Percentiles rank a stretch among this genome's conserved stretches.
Conservation (phyloP, 176 grass and related monocot species). For the Aegilops tauschii region DNA sequence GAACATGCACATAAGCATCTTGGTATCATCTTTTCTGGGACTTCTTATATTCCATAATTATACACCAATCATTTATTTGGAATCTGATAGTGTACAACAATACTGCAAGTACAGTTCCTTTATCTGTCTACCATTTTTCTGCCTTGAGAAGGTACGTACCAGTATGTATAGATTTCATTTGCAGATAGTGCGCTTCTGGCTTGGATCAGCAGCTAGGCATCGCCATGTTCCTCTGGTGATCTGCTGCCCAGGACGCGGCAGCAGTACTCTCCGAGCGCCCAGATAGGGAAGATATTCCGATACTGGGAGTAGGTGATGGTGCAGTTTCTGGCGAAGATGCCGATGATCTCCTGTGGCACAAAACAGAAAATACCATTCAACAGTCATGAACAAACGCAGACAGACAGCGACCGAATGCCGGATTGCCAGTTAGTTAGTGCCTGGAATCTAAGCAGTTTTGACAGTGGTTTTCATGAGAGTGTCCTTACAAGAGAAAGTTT, state of each 20-base stretch:
- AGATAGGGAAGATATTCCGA: conserved; percentile 74
- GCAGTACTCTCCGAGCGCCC: conserved; percentile 71
- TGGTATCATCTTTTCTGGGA: neutral
- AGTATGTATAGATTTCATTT: too few relatives aligned
- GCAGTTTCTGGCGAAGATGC: conserved; percentile 71
- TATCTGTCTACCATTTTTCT: neutral
- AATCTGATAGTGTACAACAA: neutral
- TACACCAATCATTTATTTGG: neutral
- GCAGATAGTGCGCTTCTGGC: too few relatives aligned
- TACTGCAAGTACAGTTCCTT: neutral
- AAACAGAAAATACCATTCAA: neutral
- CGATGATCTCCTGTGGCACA: conserved; percentile 62
- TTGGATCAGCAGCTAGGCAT: neutral
- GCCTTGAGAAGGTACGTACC: neutral
- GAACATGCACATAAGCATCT: neutral
- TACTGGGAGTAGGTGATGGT: conserved; percentile 72
- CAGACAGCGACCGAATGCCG: neutral
- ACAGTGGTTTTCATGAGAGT: neutral
- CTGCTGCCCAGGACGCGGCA: conserved; percentile 23
- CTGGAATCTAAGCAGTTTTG: too few relatives aligned
- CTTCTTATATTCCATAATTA: neutral
- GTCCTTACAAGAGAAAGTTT: neutral
- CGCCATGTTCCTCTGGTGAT: too few relatives aligned
- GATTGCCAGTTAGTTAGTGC: neutral
- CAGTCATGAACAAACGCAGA: neutral